phyloP scores from a whole-genome alignment of 257 asterid genomes.

The Solanum raphanifolium region DNA sequence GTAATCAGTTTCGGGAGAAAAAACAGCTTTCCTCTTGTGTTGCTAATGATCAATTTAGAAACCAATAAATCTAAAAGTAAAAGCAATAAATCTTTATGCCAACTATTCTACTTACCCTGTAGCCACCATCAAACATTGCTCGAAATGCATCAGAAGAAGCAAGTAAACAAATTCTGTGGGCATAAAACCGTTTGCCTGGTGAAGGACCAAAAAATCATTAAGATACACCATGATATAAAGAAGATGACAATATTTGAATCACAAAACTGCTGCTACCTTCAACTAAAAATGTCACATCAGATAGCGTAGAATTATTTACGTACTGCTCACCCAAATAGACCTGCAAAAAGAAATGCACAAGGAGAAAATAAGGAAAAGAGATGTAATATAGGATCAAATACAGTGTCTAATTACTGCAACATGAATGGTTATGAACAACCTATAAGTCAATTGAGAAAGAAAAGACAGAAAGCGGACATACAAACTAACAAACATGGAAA shows the following conservation, averaged over 20 bases:
- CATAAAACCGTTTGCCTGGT: conserved; percentile 67
- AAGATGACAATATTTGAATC: background rate
- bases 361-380: background rate
- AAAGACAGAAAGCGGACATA: background rate
- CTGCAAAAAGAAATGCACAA: conserved; percentile 32
- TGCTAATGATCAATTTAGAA: background rate
- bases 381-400: background rate
- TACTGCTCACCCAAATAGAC: conserved; percentile 92
- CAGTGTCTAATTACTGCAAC: background rate
- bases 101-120: conserved; percentile 55
- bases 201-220: background rate
- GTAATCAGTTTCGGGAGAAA: background rate
- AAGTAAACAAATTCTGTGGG: conserved; percentile 92
- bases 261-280: conserved; percentile 50
- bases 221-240: background rate
- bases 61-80: background rate
- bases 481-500: background rate
- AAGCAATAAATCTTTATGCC: background rate
- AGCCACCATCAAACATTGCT: conserved; percentile 99
- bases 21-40: background rate
- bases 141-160: conserved; percentile 98
- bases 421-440: background rate
- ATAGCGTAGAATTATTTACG: conserved; percentile 77
- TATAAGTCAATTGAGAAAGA: background rate
- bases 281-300: conserved; percentile 90